Percentiles rank a stretch among this genome's conserved stretches.
These are phyloP conservation scores for Protomyces gravidus DNA, from an alignment of 1,139 yeast genomes.

Conservation along the genomic window DNA sequence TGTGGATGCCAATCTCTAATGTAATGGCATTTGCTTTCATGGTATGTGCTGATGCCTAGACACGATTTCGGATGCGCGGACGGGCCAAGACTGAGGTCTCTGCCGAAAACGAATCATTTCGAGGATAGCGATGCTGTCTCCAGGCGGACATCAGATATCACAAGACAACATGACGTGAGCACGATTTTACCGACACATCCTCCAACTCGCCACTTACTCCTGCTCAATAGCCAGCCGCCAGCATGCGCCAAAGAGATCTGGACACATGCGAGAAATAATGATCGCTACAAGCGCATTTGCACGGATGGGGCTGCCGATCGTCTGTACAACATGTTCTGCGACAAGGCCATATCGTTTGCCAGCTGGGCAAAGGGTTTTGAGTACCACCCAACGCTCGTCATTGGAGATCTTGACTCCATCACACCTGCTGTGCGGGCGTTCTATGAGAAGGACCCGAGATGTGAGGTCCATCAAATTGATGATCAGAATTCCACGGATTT, in stretches of 20 bases:
- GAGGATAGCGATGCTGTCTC: no score
- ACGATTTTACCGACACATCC: no score
- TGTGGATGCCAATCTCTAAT: constrained; percentile 27
- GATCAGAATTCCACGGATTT: constrained; percentile 23
- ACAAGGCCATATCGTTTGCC: not conserved
- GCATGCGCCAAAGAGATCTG: not conserved
- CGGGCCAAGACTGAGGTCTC: not conserved
- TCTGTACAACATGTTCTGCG: not conserved
- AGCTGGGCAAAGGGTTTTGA: not conserved
- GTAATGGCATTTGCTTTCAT: not conserved
- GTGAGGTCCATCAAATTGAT: not conserved
- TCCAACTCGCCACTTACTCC: no score
- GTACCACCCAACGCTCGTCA: constrained; percentile 7
- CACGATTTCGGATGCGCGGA: not conserved
- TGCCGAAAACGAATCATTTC: no score
- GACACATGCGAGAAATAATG: not conserved
- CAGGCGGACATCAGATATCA: no score
- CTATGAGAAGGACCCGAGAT: not conserved
- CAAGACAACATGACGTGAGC: no score
- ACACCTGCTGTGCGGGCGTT: not conserved
- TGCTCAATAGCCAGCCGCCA: not conserved
- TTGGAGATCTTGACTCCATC: constrained; percentile 20
- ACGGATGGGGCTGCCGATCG: constrained; percentile 24
- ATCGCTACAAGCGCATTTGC: not conserved
- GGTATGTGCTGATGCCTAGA: not conserved